Conservation (phyloP, 805 yeast species). For the Candida sakaeoensis region DNA sequence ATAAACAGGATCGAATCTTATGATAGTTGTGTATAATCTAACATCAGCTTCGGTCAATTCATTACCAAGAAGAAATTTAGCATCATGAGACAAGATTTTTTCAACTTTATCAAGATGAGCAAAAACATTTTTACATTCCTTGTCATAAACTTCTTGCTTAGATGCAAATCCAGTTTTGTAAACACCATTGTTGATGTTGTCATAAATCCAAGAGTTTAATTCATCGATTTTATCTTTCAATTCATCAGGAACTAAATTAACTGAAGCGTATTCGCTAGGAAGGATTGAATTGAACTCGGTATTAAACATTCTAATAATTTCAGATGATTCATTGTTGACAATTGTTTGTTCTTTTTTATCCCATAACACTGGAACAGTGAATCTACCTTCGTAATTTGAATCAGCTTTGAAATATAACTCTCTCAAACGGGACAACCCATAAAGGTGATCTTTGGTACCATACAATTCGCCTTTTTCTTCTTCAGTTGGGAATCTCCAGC, state of each 20-base stretch:
- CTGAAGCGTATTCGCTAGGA: slow-evolving; percentile 42
- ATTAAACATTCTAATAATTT: slow-evolving; percentile 81
- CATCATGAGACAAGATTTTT: slow-evolving; percentile 45
- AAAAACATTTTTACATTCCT: slow-evolving; percentile 61
- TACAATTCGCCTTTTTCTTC: slow-evolving; percentile 24
- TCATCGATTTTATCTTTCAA: slow-evolving; percentile 63
- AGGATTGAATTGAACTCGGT: slow-evolving; percentile 64
- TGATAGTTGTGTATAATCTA: slow-evolving; percentile 79
- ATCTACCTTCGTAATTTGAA: slow-evolving; percentile 74
- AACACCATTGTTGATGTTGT: slow-evolving; percentile 85
- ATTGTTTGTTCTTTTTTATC: slow-evolving; percentile 78
- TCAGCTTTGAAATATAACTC: slow-evolving; percentile 74
- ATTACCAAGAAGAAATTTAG: slow-evolving; percentile 52
- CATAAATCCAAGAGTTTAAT: slow-evolving; percentile 78
- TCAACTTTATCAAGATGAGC: slow-evolving; percentile 69
- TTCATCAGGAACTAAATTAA: slow-evolving; percentile 61
- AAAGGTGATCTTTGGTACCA: slow-evolving; percentile 43
- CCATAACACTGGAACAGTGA: slow-evolving; percentile 93
- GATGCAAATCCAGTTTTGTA: slow-evolving; percentile 91
- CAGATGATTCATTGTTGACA: slow-evolving; percentile 89
- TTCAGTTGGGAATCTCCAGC: slow-evolving; percentile 77
- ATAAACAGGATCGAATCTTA: slow-evolving; percentile 90
- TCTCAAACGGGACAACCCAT: slow-evolving; percentile 56
- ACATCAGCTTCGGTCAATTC: slow-evolving; percentile 86
- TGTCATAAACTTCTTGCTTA: slow-evolving; percentile 75